Base-by-base conservation (phyloP, 2,329 filamentous ascomycete species). In the Aspergillus arachidicola region DNA sequence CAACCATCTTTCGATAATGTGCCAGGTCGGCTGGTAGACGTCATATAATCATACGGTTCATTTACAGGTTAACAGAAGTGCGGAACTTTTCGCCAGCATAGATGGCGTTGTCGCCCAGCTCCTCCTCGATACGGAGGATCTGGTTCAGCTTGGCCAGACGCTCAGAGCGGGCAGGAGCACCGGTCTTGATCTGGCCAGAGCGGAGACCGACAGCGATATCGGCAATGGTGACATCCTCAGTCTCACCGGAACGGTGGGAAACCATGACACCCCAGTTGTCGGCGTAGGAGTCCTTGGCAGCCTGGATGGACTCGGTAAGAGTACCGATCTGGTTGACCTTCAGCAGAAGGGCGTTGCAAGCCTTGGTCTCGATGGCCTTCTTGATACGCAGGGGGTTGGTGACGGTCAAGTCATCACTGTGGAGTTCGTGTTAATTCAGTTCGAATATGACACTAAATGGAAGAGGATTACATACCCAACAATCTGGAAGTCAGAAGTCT, bases 281-380 rank as follows among this genome's bases (percentile, higher is more conserved):
- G 72, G 91, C 91, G 80, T 95, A 98, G 58, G 94, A 96, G 85
- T 98, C 95, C 89, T 98, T 97, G 81, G 95, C 94, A 61, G 95
- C 95, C 86, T 98, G 94, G 84, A 98, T 97, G 65, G 95, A 97
- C 87, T 99, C 95, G 74, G 93, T 96, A 77, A 99, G 89, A 73
- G 95, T 97, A 84, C 95, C 95, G 76, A 99, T 99, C 88, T 99
- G 95, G 91, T 99, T 99, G 83, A 99, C 94, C 91, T 99, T 99
- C 80, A 99, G 92, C 68, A 99, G 89, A 65, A 99, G 91, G 71
- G 94, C 92, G 80, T 99, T 98, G 89, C 94, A 95, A 75, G 95
- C 92, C 91, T 99, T 99, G 78, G 95, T 91, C 82, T 98, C 94
- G 73, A 98, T 97, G 77, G 95, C 95, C 88, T 96, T 96, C 92